Conservation (phyloP, 2,329 filamentous ascomycete species). For the Claviceps quebecensis region DNA sequence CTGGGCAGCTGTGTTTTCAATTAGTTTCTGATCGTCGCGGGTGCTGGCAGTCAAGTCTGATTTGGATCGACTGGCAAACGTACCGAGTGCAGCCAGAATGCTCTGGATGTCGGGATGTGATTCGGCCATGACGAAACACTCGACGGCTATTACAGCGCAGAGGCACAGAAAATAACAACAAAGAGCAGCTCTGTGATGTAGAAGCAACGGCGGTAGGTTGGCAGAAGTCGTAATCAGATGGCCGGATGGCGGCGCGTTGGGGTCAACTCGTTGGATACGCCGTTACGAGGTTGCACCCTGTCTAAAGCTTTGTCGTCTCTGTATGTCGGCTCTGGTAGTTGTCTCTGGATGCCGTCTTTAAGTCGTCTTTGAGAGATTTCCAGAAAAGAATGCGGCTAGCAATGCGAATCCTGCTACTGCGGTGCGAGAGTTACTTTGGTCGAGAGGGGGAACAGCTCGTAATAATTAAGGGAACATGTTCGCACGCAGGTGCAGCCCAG, state of each 20-base stretch:
- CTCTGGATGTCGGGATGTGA: conserved; percentile 28
- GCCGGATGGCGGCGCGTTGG: not conserved
- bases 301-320: not conserved
- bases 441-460: not conserved
- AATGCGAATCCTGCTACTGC: not conserved
- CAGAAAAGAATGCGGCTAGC: not conserved
- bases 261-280: not conserved
- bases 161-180: not conserved
- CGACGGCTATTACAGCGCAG: not conserved
- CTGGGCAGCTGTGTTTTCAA: conserved; percentile 25
- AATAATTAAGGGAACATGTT: not conserved
- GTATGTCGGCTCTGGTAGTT: not conserved
- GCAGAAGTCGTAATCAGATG: not conserved
- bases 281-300: not conserved
- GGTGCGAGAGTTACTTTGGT: not conserved
- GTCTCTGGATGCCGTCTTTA: no score
- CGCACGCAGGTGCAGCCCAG: not conserved
- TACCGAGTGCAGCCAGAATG: conserved; percentile 35
- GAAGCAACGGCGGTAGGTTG: not conserved
- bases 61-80: conserved; percentile 9
- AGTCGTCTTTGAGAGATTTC: not conserved
- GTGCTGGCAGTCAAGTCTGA: not conserved
- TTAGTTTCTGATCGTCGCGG: not conserved
- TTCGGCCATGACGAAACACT: conserved; percentile 20
- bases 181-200: not conserved